Percentiles rank a stretch among this genome's conserved stretches.
phyloP scores from a whole-genome alignment of 352 stramenopile species.

The Globisporangium canariense region DNA sequence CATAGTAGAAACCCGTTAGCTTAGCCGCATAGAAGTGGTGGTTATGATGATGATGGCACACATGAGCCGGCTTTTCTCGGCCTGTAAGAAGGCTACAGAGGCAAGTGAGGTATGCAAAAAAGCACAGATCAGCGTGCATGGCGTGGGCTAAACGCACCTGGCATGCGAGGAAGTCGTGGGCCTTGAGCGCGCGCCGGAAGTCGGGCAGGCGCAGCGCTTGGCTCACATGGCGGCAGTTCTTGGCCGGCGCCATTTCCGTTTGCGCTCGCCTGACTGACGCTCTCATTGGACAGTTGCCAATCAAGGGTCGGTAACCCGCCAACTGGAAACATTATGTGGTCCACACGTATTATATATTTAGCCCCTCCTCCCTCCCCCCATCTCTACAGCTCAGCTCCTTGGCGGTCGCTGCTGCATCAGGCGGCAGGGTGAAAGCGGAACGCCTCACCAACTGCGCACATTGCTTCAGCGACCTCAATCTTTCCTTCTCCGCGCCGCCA shows the following conservation, averaged over 20 bases:
- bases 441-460: too few relatives aligned
- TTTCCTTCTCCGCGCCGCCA: too few relatives aligned
- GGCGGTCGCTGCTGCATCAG: too few relatives aligned
- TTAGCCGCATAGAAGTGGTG: not conserved
- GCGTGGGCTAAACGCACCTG: constrained; percentile 20
- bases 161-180: constrained; percentile 37
- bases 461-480: too few relatives aligned
- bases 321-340: not conserved
- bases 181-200: constrained; percentile 51
- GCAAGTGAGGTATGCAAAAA: not conserved
- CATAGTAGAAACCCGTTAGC: not conserved
- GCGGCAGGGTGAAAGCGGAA: too few relatives aligned
- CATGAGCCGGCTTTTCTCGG: not conserved
- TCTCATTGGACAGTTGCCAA: not conserved
- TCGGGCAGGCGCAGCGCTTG: constrained; percentile 47
- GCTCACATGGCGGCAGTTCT: constrained; percentile 55
- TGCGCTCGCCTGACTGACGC: not conserved
- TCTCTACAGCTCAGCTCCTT: too few relatives aligned
- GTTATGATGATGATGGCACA: not conserved
- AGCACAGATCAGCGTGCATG: not conserved
- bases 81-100: not conserved
- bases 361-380: too few relatives aligned
- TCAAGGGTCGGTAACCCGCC: not conserved
- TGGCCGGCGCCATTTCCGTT: constrained; percentile 20
- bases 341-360: too few relatives aligned